Evolutionary conservation across 805 yeast genomes (phyloP).

Genomic region (Ogataea trehaloabstinens): DNA sequence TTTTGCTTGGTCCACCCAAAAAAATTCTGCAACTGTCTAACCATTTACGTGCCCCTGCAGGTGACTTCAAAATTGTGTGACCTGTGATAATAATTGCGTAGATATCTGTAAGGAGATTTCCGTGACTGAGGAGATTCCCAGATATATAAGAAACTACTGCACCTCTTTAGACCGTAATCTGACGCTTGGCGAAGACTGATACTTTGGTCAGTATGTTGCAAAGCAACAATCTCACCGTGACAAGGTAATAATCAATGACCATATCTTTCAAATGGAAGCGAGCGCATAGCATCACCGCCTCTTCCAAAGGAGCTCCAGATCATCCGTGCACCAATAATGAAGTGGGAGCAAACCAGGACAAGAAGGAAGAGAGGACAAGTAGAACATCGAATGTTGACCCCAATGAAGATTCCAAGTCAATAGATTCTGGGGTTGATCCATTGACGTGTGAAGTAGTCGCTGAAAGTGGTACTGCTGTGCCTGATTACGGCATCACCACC

Average conservation of each 20-base stretch:
- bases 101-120: neutral
- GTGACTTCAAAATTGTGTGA: neutral
- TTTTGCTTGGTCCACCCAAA: no score
- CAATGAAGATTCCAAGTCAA: no score
- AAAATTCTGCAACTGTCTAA: no score
- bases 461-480: neutral
- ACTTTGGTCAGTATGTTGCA: no score
- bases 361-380: no score
- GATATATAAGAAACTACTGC: neutral
- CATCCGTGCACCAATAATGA: neutral
- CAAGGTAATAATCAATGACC: neutral
- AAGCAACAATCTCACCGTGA: no score
- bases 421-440: neutral
- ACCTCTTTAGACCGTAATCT: no score
- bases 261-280: neutral
- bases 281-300: neutral
- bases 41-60: no score
- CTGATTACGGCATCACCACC: neutral
- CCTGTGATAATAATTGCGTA: neutral
- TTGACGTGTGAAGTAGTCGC: neutral
- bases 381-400: no score
- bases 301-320: neutral
- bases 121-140: no score
- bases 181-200: no score
- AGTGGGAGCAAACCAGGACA: no score